Conservation (phyloP, 1,139 yeast species). For the Nakaseomyces glabratus region DNA sequence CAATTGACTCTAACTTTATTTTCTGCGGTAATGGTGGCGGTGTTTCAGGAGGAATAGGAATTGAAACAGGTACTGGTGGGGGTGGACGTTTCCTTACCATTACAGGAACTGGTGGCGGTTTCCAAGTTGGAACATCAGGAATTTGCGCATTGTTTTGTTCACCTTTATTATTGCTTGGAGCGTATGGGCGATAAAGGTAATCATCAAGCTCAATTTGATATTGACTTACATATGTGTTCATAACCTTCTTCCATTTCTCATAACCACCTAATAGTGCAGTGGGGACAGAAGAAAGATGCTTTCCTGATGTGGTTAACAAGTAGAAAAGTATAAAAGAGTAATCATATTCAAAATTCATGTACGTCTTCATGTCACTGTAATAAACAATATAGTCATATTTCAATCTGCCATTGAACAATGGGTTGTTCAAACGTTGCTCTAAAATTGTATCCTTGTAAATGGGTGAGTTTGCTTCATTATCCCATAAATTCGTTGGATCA, state of each 20-base stretch:
- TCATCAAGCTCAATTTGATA: slow-evolving; percentile 16
- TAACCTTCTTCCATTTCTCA: slow-evolving; percentile 29
- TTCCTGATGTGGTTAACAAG: slow-evolving; percentile 17
- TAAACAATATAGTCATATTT: slow-evolving; percentile 46
- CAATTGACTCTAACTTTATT: slow-evolving; percentile 8
- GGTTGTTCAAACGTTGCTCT: slow-evolving; percentile 34
- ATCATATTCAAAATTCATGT: slow-evolving; percentile 30
- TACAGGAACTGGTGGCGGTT: slow-evolving; percentile 22
- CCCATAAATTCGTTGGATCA: slow-evolving; percentile 43
- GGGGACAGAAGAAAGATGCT: slow-evolving; percentile 20
- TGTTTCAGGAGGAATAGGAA: slow-evolving; percentile 12
- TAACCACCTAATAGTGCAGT: slow-evolving; percentile 28
- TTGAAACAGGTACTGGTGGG: slow-evolving; percentile 24
- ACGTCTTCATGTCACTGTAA: slow-evolving; percentile 38
- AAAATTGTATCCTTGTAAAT: slow-evolving; percentile 35
- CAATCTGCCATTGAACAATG: slow-evolving; percentile 38
- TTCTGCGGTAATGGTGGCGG: slow-evolving; percentile 20
- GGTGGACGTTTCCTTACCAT: slow-evolving; percentile 24
- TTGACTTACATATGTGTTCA: slow-evolving; percentile 17
- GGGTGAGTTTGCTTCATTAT: slow-evolving; percentile 20
- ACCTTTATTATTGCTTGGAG: slow-evolving; percentile 9
- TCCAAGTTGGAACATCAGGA: slow-evolving; percentile 16
- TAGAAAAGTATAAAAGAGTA: slow-evolving; percentile 27
- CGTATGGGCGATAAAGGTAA: slow-evolving; percentile 21
- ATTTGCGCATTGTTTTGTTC: slow-evolving; percentile 8